Percentiles rank a stretch among this genome's conserved stretches.
Evolutionary conservation across 2,329 filamentous ascomycete species (phyloP).

Genomic region (Colletotrichum phormii): DNA sequence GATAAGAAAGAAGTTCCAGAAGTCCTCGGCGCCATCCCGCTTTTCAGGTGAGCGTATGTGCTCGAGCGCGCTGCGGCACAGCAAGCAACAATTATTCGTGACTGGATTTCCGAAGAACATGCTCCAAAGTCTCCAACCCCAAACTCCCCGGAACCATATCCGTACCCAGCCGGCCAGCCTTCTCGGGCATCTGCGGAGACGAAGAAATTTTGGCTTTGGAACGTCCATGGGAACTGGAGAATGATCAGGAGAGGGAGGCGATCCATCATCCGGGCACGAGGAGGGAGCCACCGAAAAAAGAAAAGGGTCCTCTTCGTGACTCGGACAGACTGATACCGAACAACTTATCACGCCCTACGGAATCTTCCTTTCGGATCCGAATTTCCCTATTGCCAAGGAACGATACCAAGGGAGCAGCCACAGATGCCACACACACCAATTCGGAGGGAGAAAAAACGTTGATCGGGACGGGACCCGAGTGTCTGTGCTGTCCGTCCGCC

Average conservation of each 20-base stretch:
- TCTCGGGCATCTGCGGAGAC: constrained; percentile 5
- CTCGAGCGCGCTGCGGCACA: neutral
- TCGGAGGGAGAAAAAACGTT: neutral
- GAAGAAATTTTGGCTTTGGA: constrained; percentile 6
- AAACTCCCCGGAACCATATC: neutral
- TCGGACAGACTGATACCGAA: neutral
- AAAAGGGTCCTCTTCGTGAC: constrained; percentile 1
- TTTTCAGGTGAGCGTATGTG: constrained; percentile 26
- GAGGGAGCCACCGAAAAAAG: neutral
- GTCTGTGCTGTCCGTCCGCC: constrained; percentile 16
- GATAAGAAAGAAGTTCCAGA: constrained; percentile 12
- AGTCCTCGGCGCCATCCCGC: constrained; percentile 3
- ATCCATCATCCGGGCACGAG: neutral
- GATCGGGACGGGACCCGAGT: constrained; percentile 21
- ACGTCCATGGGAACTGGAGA: neutral
- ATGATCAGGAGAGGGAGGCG: neutral
- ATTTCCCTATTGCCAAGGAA: neutral
- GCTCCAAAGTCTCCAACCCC: neutral
- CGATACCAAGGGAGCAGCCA: neutral
- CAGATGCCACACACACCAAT: neutral
- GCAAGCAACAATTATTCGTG: neutral
- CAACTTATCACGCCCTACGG: neutral
- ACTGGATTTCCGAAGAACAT: neutral
- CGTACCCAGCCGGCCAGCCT: neutral
- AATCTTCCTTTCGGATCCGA: constrained; percentile 14